Percentiles rank a stretch among this genome's conserved stretches.
Conservation (phyloP, 495 filamentous ascomycete genomes). For the Hypoxylon lienhwacheense region DNA sequence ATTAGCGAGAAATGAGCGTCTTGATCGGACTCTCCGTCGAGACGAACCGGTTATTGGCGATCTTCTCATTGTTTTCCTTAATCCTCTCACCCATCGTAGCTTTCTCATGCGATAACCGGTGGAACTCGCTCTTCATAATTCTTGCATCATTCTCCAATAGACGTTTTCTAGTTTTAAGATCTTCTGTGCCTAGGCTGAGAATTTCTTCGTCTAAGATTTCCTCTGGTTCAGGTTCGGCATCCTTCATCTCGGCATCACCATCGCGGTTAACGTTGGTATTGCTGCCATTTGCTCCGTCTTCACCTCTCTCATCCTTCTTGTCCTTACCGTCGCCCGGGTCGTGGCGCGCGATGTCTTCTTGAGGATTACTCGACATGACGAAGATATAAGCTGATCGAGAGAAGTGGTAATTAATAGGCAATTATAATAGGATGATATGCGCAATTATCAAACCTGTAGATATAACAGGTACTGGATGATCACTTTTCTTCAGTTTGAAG, state of each 20-base stretch:
- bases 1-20: slow-evolving; percentile 5
- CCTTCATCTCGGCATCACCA: slow-evolving; percentile 89
- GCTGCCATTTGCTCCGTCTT: slow-evolving; percentile 61
- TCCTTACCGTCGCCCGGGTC: slow-evolving; percentile 62
- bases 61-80: slow-evolving; percentile 98
- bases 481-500: background rate
- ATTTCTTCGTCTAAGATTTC: slow-evolving; percentile 90
- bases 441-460: background rate
- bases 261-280: slow-evolving; percentile 63
- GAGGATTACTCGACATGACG: slow-evolving; percentile 82
- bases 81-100: slow-evolving; percentile 95
- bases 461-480: background rate
- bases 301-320: slow-evolving; percentile 73
- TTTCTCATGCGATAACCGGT: slow-evolving; percentile 93
- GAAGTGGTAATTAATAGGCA: background rate
- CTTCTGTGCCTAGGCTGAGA: slow-evolving; percentile 82
- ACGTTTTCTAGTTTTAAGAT: slow-evolving; percentile 83
- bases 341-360: slow-evolving; percentile 75
- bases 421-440: background rate
- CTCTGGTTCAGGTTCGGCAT: slow-evolving; percentile 69
- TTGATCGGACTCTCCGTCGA: background rate
- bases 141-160: slow-evolving; percentile 95
- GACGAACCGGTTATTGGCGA: slow-evolving; percentile 92
- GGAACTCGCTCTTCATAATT: slow-evolving; percentile 97
- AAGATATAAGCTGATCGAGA: background rate